Evolutionary conservation across 306 rosid species (phyloP).

Genomic region (Rosa multiflora): DNA sequence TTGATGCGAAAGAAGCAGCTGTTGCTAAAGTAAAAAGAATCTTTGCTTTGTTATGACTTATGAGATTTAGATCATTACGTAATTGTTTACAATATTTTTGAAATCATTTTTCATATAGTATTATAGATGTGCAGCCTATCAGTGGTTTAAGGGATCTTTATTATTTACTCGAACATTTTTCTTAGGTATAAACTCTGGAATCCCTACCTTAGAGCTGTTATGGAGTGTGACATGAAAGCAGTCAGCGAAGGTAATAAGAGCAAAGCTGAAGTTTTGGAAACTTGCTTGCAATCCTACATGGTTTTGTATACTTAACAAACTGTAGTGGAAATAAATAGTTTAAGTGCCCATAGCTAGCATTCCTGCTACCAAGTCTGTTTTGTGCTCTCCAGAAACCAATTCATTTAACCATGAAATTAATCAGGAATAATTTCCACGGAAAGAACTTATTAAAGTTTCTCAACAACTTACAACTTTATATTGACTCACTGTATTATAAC

Average conservation of each 20-base stretch:
- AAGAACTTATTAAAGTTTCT: background rate
- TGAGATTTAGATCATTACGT: too few relatives aligned
- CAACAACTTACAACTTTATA: background rate
- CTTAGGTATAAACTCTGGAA: constrained; percentile 87
- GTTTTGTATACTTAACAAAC: background rate
- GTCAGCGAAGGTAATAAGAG: constrained; percentile 78
- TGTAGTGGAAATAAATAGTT: background rate
- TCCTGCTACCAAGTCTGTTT: background rate
- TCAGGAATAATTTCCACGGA: background rate
- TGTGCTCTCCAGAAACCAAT: constrained; percentile 2
- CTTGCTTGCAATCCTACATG: constrained; percentile 55
- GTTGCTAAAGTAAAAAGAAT: too few relatives aligned
- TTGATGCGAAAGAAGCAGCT: too few relatives aligned
- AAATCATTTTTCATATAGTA: too few relatives aligned
- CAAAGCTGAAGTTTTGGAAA: constrained; percentile 74
- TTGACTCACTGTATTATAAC: too few relatives aligned
- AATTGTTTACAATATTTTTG: too few relatives aligned
- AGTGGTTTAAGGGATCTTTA: background rate
- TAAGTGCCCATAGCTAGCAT: background rate
- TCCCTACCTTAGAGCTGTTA: constrained; percentile 84
- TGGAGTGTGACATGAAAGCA: constrained; percentile 92
- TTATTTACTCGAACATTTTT: constrained; percentile 1
- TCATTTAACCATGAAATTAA: background rate
- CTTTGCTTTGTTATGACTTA: too few relatives aligned
- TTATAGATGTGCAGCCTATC: too few relatives aligned